Evolutionary conservation across 768 basidiomycete genomes (phyloP).

Genomic region (Tephrocybe sp.): DNA sequence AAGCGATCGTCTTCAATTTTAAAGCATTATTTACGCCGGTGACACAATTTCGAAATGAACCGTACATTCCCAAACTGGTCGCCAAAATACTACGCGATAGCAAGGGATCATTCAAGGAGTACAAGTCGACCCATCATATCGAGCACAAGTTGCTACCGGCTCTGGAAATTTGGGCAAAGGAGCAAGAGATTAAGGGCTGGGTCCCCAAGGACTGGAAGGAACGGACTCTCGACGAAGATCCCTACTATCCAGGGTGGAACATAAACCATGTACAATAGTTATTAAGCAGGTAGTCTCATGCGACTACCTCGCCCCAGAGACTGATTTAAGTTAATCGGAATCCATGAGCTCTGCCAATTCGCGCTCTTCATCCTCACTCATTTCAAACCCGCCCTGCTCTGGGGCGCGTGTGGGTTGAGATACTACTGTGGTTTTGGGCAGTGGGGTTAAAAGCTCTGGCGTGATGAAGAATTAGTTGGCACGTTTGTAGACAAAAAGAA

Average conservation of each 20-base stretch:
- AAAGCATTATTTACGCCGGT: constrained; percentile 53
- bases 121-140: constrained; percentile 40
- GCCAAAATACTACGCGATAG: constrained; percentile 42
- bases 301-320: background rate
- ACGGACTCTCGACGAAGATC: constrained; percentile 48
- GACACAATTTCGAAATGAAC: constrained; percentile 39
- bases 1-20: constrained; percentile 51
- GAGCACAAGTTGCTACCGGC: constrained; percentile 45
- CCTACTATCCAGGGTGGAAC: constrained; percentile 50
- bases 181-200: constrained; percentile 45
- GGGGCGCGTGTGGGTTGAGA: constrained; percentile 10
- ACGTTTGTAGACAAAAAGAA: background rate
- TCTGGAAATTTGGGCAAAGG: constrained; percentile 42
- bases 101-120: constrained; percentile 36
- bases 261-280: background rate
- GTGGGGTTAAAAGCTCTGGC: constrained; percentile 41
- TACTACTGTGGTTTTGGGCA: constrained; percentile 15
- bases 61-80: constrained; percentile 45
- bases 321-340: constrained; percentile 22
- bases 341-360: constrained; percentile 78
- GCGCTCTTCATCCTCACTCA: constrained; percentile 88
- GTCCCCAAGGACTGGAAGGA: constrained; percentile 48
- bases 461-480: background rate
- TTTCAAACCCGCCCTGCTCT: constrained; percentile 27
- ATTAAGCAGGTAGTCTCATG: too few species aligned